A percentile compares a stretch with the other conserved stretches of the same genome.
phyloP scores from a whole-genome alignment of 108 stramenopile species.

The Cyclotella atomus region DNA sequence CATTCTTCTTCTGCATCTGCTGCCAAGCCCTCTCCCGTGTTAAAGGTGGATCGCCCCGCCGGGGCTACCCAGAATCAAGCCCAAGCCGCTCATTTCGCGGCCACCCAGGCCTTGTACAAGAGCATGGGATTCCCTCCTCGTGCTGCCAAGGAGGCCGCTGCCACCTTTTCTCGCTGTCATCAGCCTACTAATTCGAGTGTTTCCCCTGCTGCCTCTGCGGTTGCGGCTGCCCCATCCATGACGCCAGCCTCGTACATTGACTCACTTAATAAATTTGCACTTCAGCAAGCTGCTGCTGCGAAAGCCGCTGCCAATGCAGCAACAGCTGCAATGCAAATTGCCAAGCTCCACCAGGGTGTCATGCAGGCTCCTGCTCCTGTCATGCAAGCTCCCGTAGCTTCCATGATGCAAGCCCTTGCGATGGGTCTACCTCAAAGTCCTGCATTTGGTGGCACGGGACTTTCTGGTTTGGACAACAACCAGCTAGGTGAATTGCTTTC shows the following conservation, averaged over 20 bases:
- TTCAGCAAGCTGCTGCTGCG: constrained; percentile 37
- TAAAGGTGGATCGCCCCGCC: too few species aligned
- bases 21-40: not conserved
- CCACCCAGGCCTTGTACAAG: constrained; percentile 2
- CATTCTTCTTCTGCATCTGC: too few species aligned
- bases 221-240: too few species aligned
- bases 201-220: too few species aligned
- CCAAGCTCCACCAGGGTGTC: constrained; percentile 23
- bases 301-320: constrained; percentile 30
- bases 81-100: not conserved
- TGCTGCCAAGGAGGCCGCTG: not conserved
- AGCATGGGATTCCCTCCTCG: constrained; percentile 1
- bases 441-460: too few species aligned
- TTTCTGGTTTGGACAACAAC: too few species aligned
- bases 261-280: constrained; percentile 32
- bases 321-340: constrained; percentile 19
- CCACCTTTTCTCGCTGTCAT: not conserved
- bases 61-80: too few species aligned
- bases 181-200: too few species aligned
- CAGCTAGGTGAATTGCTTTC: too few species aligned
- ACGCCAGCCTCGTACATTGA: constrained; percentile 22
- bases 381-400: not conserved
- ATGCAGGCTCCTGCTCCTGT: not conserved
- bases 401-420: too few species aligned
- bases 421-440: too few species aligned